Evolutionary conservation across 371 early-diverging fungal species (phyloP).

Genomic region (Mucor piriformis): DNA sequence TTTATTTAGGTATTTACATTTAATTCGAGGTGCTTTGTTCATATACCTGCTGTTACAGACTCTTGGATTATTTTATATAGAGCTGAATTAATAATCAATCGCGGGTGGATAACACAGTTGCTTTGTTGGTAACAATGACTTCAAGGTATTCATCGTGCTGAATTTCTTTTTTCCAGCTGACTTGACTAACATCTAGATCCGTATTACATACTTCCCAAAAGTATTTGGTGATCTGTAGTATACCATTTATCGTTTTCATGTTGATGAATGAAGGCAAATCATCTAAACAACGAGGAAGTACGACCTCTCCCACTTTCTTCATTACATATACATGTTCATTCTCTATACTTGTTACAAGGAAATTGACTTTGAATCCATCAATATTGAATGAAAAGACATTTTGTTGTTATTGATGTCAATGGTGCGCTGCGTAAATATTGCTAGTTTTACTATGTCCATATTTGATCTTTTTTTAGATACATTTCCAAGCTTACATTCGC

Average conservation of each 20-base stretch:
- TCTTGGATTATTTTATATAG: too few species aligned
- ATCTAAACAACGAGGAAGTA: conserved; percentile 1
- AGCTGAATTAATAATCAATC: not conserved
- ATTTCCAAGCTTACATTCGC: conserved; percentile 4
- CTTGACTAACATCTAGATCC: not conserved
- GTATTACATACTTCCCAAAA: conserved; percentile 7
- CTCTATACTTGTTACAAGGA: conserved; percentile 7
- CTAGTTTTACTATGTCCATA: conserved; percentile 1
- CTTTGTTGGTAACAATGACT: too few species aligned
- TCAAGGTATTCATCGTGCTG: not conserved
- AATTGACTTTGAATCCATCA: conserved; percentile 4
- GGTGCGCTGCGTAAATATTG: conserved; percentile 4
- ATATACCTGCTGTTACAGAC: too few species aligned
- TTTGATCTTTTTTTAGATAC: not conserved
- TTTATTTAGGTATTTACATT: too few species aligned
- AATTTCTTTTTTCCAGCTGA: not conserved
- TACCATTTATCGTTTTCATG: conserved; percentile 10
- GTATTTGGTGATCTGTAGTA: conserved; percentile 9
- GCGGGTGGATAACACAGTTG: not conserved
- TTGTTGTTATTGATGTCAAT: conserved; percentile 5
- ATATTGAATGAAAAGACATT: conserved; percentile 2
- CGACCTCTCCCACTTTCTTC: not conserved
- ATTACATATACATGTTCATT: conserved; percentile 2
- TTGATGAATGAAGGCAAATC: conserved; percentile 2
- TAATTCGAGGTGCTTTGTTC: too few species aligned